Conservation (phyloP, 1,139 yeast genomes). For the Ogataea hybrid region DNA sequence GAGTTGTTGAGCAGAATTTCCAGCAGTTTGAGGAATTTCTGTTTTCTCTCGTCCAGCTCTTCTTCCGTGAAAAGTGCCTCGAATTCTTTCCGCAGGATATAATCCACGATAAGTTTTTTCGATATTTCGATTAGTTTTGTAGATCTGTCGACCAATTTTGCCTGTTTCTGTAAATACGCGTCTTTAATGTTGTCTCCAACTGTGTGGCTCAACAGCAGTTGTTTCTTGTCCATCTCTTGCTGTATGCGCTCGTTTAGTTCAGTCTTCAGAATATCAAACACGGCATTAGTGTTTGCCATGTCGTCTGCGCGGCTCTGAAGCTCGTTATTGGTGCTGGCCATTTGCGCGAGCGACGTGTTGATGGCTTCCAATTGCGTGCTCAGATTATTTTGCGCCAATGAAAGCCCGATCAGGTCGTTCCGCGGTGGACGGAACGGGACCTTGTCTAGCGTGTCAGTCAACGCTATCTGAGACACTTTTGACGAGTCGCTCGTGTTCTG, state of each 20-base stretch:
- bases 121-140: conserved; percentile 21
- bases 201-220: conserved; percentile 6
- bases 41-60: conserved; percentile 20
- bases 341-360: conserved; percentile 1
- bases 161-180: conserved; percentile 8
- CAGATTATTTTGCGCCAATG: conserved; percentile 22
- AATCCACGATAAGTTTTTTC: conserved; percentile 27
- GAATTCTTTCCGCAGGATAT: conserved; percentile 26
- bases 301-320: conserved; percentile 3
- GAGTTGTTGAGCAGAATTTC: conserved; percentile 32
- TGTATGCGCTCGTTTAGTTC: conserved; percentile 8
- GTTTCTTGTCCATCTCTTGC: conserved; percentile 7
- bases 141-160: conserved; percentile 9
- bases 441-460: conserved; percentile 23
- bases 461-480: conserved; percentile 17
- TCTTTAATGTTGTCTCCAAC: conserved; percentile 5
- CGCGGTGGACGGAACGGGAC: conserved; percentile 29
- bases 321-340: neutral
- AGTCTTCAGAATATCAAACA: conserved; percentile 4
- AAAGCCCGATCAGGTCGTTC: conserved; percentile 25
- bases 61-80: conserved; percentile 19
- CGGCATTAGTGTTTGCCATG: conserved; percentile 5
- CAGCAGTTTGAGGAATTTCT: conserved; percentile 25
- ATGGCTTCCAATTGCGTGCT: conserved; percentile 12
- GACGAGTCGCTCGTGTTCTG: neutral